These are phyloP conservation scores for Ophiocordyceps polyrhachis-furcata DNA, from an alignment of 2,329 filamentous ascomycete genomes.

Conservation along the genomic window DNA sequence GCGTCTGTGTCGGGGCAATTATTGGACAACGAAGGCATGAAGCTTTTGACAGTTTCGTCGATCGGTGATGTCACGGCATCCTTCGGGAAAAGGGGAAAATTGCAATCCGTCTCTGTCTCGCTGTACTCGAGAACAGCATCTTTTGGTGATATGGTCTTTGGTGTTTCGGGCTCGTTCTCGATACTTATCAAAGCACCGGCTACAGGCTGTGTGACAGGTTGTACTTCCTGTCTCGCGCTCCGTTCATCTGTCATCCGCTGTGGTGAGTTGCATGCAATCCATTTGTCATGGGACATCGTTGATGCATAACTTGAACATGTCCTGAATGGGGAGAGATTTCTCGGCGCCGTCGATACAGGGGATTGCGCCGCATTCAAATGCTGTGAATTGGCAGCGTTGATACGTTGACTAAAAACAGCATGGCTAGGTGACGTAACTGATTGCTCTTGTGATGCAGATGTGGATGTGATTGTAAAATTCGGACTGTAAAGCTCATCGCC, in stretches of 20 bases:
- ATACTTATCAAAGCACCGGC: neutral
- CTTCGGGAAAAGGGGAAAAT: constrained; percentile 56
- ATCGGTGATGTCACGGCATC: constrained; percentile 28
- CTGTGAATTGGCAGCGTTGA: constrained; percentile 63
- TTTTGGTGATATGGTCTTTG: constrained; percentile 90
- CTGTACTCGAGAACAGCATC: constrained; percentile 77
- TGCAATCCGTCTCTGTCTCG: constrained; percentile 50
- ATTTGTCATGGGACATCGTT: constrained; percentile 8
- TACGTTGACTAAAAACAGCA: constrained; percentile 51
- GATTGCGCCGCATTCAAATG: constrained; percentile 42
- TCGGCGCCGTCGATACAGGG: constrained; percentile 26
- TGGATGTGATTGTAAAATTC: constrained; percentile 38
- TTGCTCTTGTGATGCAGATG: constrained; percentile 28
- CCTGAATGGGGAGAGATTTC: constrained; percentile 68
- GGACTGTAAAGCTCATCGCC: constrained; percentile 73
- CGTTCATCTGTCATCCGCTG: constrained; percentile 41
- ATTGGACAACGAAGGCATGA: constrained; percentile 4
- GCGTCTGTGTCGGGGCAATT: neutral
- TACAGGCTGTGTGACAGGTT: constrained; percentile 20
- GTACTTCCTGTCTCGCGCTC: constrained; percentile 40
- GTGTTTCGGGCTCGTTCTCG: constrained; percentile 26
- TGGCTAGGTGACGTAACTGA: constrained; percentile 29
- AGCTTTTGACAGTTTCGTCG: constrained; percentile 19
- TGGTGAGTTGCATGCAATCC: constrained; percentile 28
- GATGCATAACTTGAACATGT: constrained; percentile 46